Base-by-base conservation (phyloP, 202 grass and related monocot genomes). In the Setaria viridis region DNA sequence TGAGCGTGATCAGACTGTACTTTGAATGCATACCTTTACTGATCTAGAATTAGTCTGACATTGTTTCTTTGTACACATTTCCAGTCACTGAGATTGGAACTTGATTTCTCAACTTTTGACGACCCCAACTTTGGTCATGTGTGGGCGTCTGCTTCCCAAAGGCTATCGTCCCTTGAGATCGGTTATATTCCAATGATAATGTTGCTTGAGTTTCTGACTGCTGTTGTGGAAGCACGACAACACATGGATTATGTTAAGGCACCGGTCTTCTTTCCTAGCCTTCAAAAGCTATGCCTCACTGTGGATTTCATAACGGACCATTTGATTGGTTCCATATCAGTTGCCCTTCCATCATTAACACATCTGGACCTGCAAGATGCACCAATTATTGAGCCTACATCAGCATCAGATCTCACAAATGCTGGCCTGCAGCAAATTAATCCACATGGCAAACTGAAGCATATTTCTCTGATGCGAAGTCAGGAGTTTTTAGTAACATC, bases 351-450 rank as follows among this genome's bases (percentile, higher is more conserved):
- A 54, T 86, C 60, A 12, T 51, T 99, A 59, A 91, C 88, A 51
- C 90, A 94, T 81, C 89, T 99, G 74, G 93, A 99, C 81, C 90
- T 99, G 33, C 94, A 94, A 79, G 97, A 99, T 94, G 86, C 92
- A 59, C 97, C 97, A 39, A 89, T 92, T 53, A 69, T 87, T 48
- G 93, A 99, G 84, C 97, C 97, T 74, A 81, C 74, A 74, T 84
- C 87, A 3, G 81, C 80, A 70, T 92, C 93, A 10, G 97, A 99
- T 86, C 91, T 99, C 83, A 99, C 97, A 21, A 94, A 96, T 91
- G 87, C 77, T 65, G 97, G 97, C 53, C 93, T 99, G 64, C 90
- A 94, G 87, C 73, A 89, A 82, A 96, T 99, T 56, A 99, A 99
- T 80, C 91, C 66, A 0, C 91, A 91, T 70, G 88, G 93, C 17